Conservation (phyloP, 345 rosid species). For the Salix brachista region DNA sequence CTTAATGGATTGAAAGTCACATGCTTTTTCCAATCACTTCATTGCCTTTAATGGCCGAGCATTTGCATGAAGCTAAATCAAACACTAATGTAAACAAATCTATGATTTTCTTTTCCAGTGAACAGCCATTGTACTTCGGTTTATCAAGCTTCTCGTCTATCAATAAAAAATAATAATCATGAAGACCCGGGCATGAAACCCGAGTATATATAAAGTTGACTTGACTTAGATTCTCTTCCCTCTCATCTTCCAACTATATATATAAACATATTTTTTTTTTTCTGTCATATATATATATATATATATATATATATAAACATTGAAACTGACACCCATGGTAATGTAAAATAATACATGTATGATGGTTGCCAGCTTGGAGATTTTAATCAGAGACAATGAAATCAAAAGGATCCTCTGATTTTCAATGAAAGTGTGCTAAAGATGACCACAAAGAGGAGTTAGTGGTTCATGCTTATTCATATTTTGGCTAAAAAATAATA, state of each 20-base stretch:
- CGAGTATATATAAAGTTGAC: too few relatives aligned
- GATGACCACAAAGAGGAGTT: slow-evolving; percentile 27
- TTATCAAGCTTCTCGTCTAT: too few relatives aligned
- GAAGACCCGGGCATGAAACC: too few relatives aligned
- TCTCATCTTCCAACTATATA: too few relatives aligned
- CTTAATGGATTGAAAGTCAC: background rate
- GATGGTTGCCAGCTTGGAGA: slow-evolving; percentile 42
- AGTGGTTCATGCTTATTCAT: background rate
- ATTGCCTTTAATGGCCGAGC: background rate
- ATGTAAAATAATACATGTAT: background rate
- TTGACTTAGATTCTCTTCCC: too few relatives aligned
- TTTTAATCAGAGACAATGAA: slow-evolving; percentile 19
- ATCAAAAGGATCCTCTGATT: slow-evolving; percentile 12
- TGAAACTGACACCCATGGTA: background rate
- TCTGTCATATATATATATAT: too few relatives aligned
- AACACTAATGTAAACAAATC: too few relatives aligned
- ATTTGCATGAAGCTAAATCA: background rate
- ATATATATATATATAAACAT: background rate
- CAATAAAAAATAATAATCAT: too few relatives aligned
- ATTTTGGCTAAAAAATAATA: too few relatives aligned
- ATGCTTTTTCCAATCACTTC: background rate
- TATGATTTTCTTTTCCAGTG: too few relatives aligned
- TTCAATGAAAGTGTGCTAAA: slow-evolving; percentile 9
- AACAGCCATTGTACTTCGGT: too few relatives aligned
- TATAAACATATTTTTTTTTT: too few relatives aligned